These are phyloP conservation scores for Leishmania amazonensis DNA, from an alignment of 208 protist genomes.

Conservation along the genomic window DNA sequence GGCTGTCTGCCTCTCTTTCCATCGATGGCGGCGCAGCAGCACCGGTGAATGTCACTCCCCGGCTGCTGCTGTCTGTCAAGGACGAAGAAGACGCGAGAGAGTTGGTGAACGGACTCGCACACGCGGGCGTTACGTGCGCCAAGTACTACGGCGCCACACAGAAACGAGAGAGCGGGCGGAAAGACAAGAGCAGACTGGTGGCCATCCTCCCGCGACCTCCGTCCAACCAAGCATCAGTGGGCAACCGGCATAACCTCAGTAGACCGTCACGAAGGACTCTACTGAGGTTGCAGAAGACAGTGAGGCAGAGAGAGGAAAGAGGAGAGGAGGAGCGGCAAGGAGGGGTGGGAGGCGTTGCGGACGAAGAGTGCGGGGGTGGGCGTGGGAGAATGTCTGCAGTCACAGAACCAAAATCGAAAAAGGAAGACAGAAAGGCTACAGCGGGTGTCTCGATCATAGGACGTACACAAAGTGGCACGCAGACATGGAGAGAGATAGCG, in stretches of 20 bases:
- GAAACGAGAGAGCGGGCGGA: not conserved
- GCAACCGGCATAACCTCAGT: not conserved
- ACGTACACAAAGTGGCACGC: not conserved
- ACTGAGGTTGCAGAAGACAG: not conserved
- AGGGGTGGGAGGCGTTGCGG: not conserved
- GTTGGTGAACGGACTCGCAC: not conserved
- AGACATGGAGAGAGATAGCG: not conserved
- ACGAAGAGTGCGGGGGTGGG: not conserved
- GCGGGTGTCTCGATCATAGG: not conserved
- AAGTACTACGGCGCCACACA: not conserved
- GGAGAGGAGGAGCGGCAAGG: too few species aligned
- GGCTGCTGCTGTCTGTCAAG: not conserved
- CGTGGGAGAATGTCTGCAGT: not conserved
- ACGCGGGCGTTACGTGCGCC: not conserved
- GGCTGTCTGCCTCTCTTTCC: not conserved
- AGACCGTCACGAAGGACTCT: not conserved
- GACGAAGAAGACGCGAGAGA: not conserved
- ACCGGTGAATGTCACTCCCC: not conserved
- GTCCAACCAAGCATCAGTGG: not conserved
- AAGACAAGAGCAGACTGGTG: not conserved
- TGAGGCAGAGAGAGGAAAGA: not conserved
- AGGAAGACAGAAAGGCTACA: not conserved
- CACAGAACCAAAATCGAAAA: not conserved
- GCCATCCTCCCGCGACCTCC: not conserved
- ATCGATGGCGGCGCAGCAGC: not conserved